Evolutionary conservation across 345 rosid species (phyloP).

Genomic region (Brassica nigra): DNA sequence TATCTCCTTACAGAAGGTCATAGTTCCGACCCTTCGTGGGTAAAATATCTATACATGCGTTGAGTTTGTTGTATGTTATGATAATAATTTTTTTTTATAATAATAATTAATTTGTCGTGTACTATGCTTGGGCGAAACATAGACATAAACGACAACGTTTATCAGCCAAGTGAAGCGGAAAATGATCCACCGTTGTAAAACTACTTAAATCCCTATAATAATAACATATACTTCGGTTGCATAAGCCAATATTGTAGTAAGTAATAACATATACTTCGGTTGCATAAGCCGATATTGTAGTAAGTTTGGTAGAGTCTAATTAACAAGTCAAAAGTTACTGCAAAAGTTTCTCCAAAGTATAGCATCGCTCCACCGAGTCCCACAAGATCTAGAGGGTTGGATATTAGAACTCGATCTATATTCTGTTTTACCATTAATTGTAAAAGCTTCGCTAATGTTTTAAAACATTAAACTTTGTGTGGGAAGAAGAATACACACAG

Average conservation of each 20-base stretch:
- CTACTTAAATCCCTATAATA: background rate
- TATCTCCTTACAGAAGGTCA: background rate
- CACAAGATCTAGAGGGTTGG: constrained; percentile 20
- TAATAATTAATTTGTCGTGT: constrained; percentile 10
- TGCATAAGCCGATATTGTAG: background rate
- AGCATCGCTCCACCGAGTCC: constrained; percentile 31
- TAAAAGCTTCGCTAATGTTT: background rate
- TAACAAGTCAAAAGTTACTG: constrained; percentile 28
- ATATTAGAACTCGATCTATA: constrained; percentile 5
- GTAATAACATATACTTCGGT: no score
- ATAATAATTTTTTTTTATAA: background rate
- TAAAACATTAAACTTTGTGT: background rate
- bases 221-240: background rate
- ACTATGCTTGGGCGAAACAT: background rate
- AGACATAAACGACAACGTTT: constrained; percentile 32
- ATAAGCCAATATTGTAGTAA: background rate
- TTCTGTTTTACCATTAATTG: constrained; percentile 3
- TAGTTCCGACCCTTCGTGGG: background rate
- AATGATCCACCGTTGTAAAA: background rate
- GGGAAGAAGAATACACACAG: background rate
- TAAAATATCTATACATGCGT: background rate
- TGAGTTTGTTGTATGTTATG: background rate
- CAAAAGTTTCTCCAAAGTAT: constrained; percentile 22
- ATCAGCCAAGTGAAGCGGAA: background rate
- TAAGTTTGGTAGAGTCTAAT: constrained; percentile 9